A percentile compares a stretch with the other conserved stretches of the same genome.
Evolutionary conservation across 805 yeast genomes (phyloP).

Genomic region (Nakazawaea wyomingensis): DNA sequence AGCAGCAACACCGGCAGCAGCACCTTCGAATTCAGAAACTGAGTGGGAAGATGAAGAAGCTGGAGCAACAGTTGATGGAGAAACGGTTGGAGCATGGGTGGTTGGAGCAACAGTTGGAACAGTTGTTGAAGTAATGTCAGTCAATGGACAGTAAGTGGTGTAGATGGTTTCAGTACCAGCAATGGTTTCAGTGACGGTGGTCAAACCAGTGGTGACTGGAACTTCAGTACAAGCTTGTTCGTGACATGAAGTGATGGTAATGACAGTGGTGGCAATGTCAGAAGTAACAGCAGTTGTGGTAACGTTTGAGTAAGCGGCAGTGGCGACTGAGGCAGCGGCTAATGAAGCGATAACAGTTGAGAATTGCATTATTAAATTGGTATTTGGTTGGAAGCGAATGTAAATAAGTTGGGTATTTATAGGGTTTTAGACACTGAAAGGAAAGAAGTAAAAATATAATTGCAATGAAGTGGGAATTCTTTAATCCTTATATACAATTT

Average conservation of each 20-base stretch:
- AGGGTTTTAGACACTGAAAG: background rate
- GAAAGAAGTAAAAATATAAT: background rate
- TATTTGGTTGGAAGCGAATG: conserved; percentile 13
- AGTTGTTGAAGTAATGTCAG: conserved; percentile 13
- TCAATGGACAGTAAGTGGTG: conserved; percentile 24
- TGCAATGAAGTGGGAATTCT: background rate
- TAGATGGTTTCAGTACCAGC: conserved; percentile 19
- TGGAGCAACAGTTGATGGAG: background rate
- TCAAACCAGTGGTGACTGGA: conserved; percentile 22
- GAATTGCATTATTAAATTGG: conserved; percentile 31
- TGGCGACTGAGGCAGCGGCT: conserved; percentile 18
- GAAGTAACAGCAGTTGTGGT: conserved; percentile 22
- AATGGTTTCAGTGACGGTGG: conserved; percentile 21
- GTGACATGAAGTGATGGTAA: conserved; percentile 20
- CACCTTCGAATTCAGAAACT: conserved; percentile 12
- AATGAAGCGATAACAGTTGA: conserved; percentile 30
- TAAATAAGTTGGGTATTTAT: conserved; percentile 13
- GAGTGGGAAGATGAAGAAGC: conserved; percentile 10
- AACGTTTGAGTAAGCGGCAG: conserved; percentile 24
- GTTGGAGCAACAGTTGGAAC: conserved; percentile 3
- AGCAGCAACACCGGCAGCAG: conserved; percentile 13
- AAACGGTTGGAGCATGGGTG: conserved; percentile 7
- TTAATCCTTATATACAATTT: background rate
- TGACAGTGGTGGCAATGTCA: conserved; percentile 14
- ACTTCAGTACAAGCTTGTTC: conserved; percentile 17